Percentiles rank a stretch among this genome's conserved stretches.
Evolutionary conservation across 2,329 filamentous ascomycete species (phyloP).

Genomic region (Botryotinia narcissicola): DNA sequence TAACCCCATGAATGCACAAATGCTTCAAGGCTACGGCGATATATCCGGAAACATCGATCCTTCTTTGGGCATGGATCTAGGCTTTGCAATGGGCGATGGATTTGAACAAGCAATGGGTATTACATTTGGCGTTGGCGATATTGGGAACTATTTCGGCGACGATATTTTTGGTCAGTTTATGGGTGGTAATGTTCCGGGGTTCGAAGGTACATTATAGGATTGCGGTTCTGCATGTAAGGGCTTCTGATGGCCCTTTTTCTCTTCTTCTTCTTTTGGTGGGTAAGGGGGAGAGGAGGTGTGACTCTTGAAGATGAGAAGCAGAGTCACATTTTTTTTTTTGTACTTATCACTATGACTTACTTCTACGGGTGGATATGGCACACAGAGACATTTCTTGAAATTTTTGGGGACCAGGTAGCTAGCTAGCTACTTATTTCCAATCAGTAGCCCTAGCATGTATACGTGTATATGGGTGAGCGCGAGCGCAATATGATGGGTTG

Average conservation of each 20-base stretch:
- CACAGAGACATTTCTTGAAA: not conserved
- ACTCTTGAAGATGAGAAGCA: not conserved
- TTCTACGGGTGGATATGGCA: not conserved
- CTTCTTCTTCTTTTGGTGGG: not conserved
- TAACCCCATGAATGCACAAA: slow-evolving; percentile 24
- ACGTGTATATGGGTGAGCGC: not conserved
- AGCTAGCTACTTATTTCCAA: not conserved
- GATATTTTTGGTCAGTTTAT: slow-evolving; percentile 31
- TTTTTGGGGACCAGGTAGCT: not conserved
- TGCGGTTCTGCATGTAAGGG: not conserved
- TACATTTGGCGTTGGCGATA: slow-evolving; percentile 37
- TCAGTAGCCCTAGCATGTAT: not conserved
- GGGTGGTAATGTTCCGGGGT: slow-evolving; percentile 27
- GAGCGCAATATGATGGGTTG: not conserved
- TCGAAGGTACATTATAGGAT: slow-evolving; percentile 23
- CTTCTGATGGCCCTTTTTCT: not conserved
- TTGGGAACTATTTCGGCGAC: slow-evolving; percentile 36
- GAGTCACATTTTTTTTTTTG: not conserved
- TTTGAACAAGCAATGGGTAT: slow-evolving; percentile 39
- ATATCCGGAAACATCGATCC: slow-evolving; percentile 35
- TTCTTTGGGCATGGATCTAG: slow-evolving; percentile 33
- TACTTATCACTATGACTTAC: not conserved
- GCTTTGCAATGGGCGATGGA: slow-evolving; percentile 36
- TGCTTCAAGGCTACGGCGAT: slow-evolving; percentile 22
- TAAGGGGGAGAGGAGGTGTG: too few relatives aligned